Percentiles rank a stretch among this genome's conserved stretches.
Evolutionary conservation across 495 filamentous ascomycete genomes (phyloP).

Genomic region (Hypoxylon subgilvum): DNA sequence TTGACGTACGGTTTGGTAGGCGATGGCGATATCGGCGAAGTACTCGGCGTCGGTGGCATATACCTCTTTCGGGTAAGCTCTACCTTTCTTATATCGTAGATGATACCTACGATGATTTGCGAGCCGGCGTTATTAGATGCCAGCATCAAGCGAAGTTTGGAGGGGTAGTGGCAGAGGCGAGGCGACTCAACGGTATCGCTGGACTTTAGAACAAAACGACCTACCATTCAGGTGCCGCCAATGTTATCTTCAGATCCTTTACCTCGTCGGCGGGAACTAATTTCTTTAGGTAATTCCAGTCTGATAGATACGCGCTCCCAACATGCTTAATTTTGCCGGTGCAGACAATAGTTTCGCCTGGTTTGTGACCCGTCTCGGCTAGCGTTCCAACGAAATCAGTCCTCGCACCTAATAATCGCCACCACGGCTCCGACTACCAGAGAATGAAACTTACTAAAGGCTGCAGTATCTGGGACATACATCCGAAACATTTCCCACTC

Average conservation of each 20-base stretch:
- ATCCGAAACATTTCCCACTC: slow-evolving; percentile 65
- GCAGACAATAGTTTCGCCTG: slow-evolving; percentile 69
- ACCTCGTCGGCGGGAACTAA: slow-evolving; percentile 60
- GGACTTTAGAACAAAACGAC: neutral
- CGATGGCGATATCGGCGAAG: slow-evolving; percentile 68
- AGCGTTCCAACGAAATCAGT: slow-evolving; percentile 11
- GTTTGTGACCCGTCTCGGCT: slow-evolving; percentile 68
- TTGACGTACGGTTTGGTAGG: slow-evolving; percentile 55
- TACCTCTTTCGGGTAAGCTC: slow-evolving; percentile 65
- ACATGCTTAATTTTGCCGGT: slow-evolving; percentile 72
- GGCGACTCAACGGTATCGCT: slow-evolving; percentile 13
- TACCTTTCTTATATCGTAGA: slow-evolving; percentile 65
- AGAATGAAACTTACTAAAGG: slow-evolving; percentile 53
- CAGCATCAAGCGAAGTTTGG: slow-evolving; percentile 45
- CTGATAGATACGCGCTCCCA: slow-evolving; percentile 65
- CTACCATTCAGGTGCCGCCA: slow-evolving; percentile 67
- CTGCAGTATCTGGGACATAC: slow-evolving; percentile 74
- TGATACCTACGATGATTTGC: slow-evolving; percentile 59
- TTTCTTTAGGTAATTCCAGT: slow-evolving; percentile 69
- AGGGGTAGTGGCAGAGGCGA: slow-evolving; percentile 51
- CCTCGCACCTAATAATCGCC: neutral
- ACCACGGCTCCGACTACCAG: slow-evolving; percentile 31
- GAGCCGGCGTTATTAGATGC: no score
- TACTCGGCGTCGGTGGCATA: slow-evolving; percentile 67
- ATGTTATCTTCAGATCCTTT: slow-evolving; percentile 66